phyloP scores from a whole-genome alignment of 148 eudicot species.

The Agrostemma githago region DNA sequence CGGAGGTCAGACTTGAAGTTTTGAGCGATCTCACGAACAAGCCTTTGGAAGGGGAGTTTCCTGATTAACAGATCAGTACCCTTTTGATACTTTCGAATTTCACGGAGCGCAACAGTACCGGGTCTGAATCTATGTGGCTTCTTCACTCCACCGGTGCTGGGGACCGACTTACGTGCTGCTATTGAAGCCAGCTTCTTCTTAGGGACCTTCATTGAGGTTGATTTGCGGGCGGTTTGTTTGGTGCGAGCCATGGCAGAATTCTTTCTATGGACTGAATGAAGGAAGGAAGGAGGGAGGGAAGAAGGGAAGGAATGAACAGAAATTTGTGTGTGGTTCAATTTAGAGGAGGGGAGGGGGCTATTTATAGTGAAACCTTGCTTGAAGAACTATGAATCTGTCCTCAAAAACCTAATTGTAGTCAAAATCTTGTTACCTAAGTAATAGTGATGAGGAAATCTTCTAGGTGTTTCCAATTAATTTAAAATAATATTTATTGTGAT shows the following conservation, averaged over 20 bases:
- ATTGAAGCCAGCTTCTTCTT: conserved; percentile 11
- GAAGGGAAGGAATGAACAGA: not conserved
- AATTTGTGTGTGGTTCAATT: no score
- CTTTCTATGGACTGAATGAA: not conserved
- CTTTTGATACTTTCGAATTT: conserved; percentile 9
- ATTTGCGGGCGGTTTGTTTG: conserved; percentile 10
- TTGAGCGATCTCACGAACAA: conserved; percentile 11
- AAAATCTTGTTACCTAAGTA: conserved; percentile 7
- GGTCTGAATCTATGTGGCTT: conserved; percentile 8
- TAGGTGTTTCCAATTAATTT: not conserved
- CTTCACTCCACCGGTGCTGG: conserved; percentile 6
- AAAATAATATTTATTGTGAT: not conserved
- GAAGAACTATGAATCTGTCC: not conserved
- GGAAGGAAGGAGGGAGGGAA: not conserved
- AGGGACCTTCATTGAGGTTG: not conserved
- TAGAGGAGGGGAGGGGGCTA: not conserved
- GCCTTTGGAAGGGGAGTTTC: conserved; percentile 14
- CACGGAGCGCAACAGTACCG: conserved; percentile 9
- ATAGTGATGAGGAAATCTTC: not conserved
- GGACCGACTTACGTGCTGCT: conserved; percentile 6
- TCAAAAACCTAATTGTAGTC: conserved; percentile 1
- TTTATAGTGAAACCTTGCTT: conserved; percentile 11
- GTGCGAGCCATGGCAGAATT: conserved; percentile 3
- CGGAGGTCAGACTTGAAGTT: conserved; percentile 7
- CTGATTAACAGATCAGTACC: conserved; percentile 10